These are phyloP conservation scores for Neonectria punicea DNA, from an alignment of 2,329 filamentous ascomycete genomes.

Conservation along the genomic window DNA sequence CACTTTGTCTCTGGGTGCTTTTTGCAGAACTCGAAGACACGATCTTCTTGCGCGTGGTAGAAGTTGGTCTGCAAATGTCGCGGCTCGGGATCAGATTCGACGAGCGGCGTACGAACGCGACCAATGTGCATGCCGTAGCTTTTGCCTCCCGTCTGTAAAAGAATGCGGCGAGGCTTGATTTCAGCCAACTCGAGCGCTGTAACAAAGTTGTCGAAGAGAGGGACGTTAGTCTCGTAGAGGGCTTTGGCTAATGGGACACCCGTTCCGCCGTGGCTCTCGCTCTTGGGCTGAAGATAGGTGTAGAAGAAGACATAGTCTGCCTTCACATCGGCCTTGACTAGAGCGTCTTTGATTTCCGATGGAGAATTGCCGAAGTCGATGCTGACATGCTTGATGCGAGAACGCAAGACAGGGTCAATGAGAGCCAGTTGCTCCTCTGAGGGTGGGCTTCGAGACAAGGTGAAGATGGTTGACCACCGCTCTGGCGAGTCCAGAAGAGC, in stretches of 20 bases:
- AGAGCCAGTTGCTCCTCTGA: not conserved
- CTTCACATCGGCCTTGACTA: not conserved
- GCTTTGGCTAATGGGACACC: not conserved
- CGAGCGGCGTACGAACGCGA: slow-evolving; percentile 9
- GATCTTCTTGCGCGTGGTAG: slow-evolving; percentile 16
- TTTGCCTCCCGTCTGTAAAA: slow-evolving; percentile 17
- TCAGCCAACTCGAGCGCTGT: not conserved
- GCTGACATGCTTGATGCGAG: too few relatives aligned
- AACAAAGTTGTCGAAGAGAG: slow-evolving; percentile 9
- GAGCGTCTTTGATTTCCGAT: too few relatives aligned
- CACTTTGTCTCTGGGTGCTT: not conserved
- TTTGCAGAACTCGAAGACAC: not conserved
- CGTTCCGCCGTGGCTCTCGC: not conserved
- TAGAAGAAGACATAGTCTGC: slow-evolving; percentile 17
- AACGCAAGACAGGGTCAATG: too few relatives aligned
- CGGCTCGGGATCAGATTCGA: slow-evolving; percentile 17
- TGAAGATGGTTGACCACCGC: slow-evolving; percentile 9
- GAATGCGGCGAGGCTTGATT: slow-evolving; percentile 4
- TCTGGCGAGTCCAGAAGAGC: slow-evolving; percentile 6
- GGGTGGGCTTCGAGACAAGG: not conserved
- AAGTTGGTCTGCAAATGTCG: slow-evolving; percentile 5
- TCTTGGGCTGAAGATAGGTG: slow-evolving; percentile 3
- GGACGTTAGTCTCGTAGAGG: not conserved
- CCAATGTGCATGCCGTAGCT: slow-evolving; percentile 22
- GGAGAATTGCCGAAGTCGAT: too few relatives aligned